Percentiles rank a stretch among this genome's conserved stretches.
phyloP scores from a whole-genome alignment of 169 alveolate species.

The Ichthyophthirius multifiliis region DNA sequence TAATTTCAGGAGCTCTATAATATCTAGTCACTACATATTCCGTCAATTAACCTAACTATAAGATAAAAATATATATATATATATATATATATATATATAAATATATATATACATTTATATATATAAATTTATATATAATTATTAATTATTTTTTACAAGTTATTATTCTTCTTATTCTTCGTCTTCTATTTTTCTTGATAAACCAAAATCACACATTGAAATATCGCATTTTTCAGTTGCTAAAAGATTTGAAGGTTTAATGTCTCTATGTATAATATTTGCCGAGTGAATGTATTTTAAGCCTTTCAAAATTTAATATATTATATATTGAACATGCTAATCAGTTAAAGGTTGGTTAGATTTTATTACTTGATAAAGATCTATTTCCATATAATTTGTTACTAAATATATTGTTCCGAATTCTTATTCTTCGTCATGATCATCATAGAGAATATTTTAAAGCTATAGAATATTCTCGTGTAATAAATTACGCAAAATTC shows the following conservation, averaged over 20 bases:
- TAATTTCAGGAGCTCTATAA: constrained; percentile 84
- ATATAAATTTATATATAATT: no score
- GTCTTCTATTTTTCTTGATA: constrained; percentile 61
- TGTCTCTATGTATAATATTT: constrained; percentile 75
- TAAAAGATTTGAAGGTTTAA: constrained; percentile 77
- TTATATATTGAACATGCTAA: constrained; percentile 57
- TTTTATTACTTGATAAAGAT: constrained; percentile 70
- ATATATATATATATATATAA: no score
- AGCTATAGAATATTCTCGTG: constrained; percentile 71
- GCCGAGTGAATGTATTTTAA: constrained; percentile 75
- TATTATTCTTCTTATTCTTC: neutral
- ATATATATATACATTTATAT: no score
- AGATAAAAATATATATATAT: neutral
- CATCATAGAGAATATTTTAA: constrained; percentile 58
- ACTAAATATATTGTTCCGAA: constrained; percentile 77
- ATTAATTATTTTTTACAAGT: neutral
- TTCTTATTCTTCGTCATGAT: constrained; percentile 52
- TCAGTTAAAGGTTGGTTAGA: constrained; percentile 68
- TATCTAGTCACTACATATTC: constrained; percentile 83
- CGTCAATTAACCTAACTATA: constrained; percentile 49
- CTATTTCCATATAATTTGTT: constrained; percentile 74
- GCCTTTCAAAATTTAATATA: constrained; percentile 40
- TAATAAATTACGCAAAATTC: constrained; percentile 57
- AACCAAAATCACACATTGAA: constrained; percentile 71
- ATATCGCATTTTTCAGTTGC: constrained; percentile 73